phyloP scores from a whole-genome alignment of 345 rosid genomes.

The Litchi chinensis region DNA sequence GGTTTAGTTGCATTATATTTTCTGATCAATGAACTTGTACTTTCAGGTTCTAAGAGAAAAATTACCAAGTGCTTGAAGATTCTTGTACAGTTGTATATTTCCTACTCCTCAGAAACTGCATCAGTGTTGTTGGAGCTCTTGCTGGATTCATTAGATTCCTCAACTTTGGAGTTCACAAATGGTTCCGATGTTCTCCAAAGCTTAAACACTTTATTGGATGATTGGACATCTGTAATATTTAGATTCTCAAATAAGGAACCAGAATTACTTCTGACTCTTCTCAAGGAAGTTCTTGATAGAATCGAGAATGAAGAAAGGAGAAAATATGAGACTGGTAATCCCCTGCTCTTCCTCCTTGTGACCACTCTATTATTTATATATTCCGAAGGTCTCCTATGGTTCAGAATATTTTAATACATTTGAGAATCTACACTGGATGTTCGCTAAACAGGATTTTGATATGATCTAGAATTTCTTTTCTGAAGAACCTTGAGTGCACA shows the following conservation, averaged over 20 bases:
- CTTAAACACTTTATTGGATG: constrained; percentile 40
- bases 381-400: background rate
- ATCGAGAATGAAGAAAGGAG: constrained; percentile 48
- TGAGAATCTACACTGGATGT: background rate
- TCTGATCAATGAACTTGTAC: constrained; percentile 19
- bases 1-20: constrained; percentile 3
- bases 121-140: constrained; percentile 67
- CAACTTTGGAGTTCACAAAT: constrained; percentile 42
- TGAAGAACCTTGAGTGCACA: background rate
- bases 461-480: background rate
- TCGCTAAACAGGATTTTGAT: background rate
- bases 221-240: constrained; percentile 64
- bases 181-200: constrained; percentile 35
- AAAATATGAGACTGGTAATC: constrained; percentile 55
- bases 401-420: background rate
- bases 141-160: constrained; percentile 53
- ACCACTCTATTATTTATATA: constrained; percentile 2
- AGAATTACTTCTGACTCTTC: constrained; percentile 66
- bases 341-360: background rate
- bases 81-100: constrained; percentile 62
- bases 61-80: constrained; percentile 49
- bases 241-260: constrained; percentile 74
- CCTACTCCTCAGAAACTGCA: constrained; percentile 70
- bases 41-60: constrained; percentile 69
- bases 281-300: constrained; percentile 59